phyloP scores from a whole-genome alignment of 805 yeast genomes.

The Candida rishiriensis region DNA sequence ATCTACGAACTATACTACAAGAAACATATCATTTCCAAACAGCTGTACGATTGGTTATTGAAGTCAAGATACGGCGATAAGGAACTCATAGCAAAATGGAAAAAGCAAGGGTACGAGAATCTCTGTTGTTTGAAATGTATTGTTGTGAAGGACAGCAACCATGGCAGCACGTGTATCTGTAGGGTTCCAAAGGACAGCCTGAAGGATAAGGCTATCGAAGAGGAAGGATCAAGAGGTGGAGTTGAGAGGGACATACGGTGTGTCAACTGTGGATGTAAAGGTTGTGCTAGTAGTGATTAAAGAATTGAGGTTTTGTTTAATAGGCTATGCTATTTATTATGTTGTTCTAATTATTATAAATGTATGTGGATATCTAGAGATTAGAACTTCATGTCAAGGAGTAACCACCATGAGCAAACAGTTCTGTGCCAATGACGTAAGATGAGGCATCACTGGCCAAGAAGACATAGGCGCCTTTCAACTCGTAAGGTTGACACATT shows the following conservation, averaged over 20 bases:
- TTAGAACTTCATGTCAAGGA: not conserved
- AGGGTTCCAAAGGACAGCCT: slow-evolving; percentile 69
- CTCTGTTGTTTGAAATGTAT: slow-evolving; percentile 83
- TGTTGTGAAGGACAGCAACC: slow-evolving; percentile 54
- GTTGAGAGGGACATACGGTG: slow-evolving; percentile 44
- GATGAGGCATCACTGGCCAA: slow-evolving; percentile 47
- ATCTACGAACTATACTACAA: slow-evolving; percentile 70
- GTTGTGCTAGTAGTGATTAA: slow-evolving; percentile 75
- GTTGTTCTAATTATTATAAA: no score
- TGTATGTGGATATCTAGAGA: no score
- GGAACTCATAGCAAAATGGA: slow-evolving; percentile 67
- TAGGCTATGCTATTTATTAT: no score
- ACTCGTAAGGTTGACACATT: slow-evolving; percentile 42
- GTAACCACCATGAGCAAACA: slow-evolving; percentile 42
- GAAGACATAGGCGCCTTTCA: slow-evolving; percentile 45
- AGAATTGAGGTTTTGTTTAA: no score
- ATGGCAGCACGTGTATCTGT: slow-evolving; percentile 74
- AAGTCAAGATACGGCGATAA: slow-evolving; percentile 64
- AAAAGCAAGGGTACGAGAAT: slow-evolving; percentile 68
- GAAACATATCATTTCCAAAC: slow-evolving; percentile 59
- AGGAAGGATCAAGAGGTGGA: slow-evolving; percentile 17
- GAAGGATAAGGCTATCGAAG: slow-evolving; percentile 8
- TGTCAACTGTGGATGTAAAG: slow-evolving; percentile 79
- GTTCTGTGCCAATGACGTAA: slow-evolving; percentile 43
- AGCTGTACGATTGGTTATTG: slow-evolving; percentile 70